These are phyloP conservation scores for Jasminum sambac DNA, from an alignment of 257 asterid genomes.

Conservation along the genomic window DNA sequence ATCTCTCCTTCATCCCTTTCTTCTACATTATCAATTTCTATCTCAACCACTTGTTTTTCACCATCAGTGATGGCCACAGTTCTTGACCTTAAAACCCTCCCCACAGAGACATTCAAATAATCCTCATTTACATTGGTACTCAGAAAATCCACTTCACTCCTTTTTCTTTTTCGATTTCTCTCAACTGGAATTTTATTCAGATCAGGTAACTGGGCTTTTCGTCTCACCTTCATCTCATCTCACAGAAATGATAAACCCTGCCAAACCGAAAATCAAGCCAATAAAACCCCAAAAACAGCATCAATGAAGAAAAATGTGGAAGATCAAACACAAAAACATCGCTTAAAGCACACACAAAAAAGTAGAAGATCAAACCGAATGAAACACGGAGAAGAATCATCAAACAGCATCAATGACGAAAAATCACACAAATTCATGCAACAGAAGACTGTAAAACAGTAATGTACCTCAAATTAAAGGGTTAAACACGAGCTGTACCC, in stretches of 20 bases:
- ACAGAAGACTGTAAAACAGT: not conserved
- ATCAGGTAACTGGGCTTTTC: conserved; percentile 37
- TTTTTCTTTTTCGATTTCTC: conserved; percentile 38
- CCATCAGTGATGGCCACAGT: conserved; percentile 34
- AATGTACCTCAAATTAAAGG: conserved; percentile 30
- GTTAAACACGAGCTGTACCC: conserved; percentile 42
- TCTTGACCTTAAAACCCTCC: conserved; percentile 80
- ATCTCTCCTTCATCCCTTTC: not conserved
- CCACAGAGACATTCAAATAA: conserved; percentile 33
- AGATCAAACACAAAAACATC: too few relatives aligned
- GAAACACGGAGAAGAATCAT: conserved; percentile 8
- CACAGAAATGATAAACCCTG: conserved; percentile 27
- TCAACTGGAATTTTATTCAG: conserved; percentile 46
- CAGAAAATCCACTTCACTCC: conserved; percentile 28
- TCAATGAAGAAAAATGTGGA: conserved; percentile 6
- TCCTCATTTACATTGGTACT: conserved; percentile 27
- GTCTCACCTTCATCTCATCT: not conserved
- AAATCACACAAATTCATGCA: conserved; percentile 39
- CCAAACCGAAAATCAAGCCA: conserved; percentile 5
- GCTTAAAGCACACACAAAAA: too few relatives aligned
- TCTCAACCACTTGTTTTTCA: not conserved
- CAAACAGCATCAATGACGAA: conserved; percentile 10
- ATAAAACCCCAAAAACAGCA: conserved; percentile 15
- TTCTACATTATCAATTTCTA: not conserved
- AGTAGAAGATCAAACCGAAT: conserved; percentile 13